Conservation (phyloP, 257 asterid species). For the Gentiana macrophylla region DNA sequence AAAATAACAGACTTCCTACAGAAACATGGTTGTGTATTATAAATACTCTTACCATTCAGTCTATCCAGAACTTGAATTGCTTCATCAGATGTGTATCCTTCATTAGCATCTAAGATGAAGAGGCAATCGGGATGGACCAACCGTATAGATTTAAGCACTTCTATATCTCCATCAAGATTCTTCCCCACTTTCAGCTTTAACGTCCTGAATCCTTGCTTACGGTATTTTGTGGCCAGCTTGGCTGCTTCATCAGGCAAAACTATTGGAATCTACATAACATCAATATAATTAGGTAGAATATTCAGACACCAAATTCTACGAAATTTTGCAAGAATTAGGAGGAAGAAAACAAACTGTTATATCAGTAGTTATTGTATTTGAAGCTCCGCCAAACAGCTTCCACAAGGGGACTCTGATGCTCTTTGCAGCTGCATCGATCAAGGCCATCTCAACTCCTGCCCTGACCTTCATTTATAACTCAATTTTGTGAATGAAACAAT, state of each 20-base stretch:
- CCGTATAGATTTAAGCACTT: conserved; percentile 81
- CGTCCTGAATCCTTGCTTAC: conserved; percentile 53
- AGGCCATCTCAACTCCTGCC: conserved; percentile 94
- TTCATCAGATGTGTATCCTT: conserved; percentile 69
- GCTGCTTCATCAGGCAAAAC: conserved; percentile 75
- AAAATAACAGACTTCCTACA: too few relatives aligned
- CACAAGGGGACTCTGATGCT: conserved; percentile 76
- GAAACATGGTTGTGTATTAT: background rate
- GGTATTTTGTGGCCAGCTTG: conserved; percentile 62
- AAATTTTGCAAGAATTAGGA: background rate
- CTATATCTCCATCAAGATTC: conserved; percentile 55
- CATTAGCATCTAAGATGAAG: conserved; percentile 87
- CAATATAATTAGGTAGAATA: background rate
- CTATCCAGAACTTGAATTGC: conserved; percentile 74
- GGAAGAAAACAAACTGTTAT: conserved; percentile 49
- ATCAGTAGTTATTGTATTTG: conserved; percentile 63
- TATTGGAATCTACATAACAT: conserved; percentile 58
- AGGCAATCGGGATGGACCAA: conserved; percentile 63
- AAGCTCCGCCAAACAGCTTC: conserved; percentile 86
- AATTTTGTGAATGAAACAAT: conserved; percentile 15
- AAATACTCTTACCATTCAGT: conserved; percentile 42
- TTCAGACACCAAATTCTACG: background rate
- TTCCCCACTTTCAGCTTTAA: conserved; percentile 87
- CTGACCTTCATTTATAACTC: conserved; percentile 58
- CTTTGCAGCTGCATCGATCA: conserved; percentile 83